Conservation (phyloP, 345 rosid genomes). For the Corymbia maculata region DNA sequence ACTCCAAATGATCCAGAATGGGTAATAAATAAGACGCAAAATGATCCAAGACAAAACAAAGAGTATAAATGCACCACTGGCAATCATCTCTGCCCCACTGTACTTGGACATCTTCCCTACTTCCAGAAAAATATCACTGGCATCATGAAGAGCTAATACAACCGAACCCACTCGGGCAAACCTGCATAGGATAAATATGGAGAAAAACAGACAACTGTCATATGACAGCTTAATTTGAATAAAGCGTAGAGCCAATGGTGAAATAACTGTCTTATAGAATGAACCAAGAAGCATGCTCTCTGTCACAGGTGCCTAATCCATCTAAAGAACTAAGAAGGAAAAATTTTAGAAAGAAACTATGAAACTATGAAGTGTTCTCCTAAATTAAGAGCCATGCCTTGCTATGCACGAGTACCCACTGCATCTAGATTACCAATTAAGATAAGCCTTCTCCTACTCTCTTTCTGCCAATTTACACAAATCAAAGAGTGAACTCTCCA, state of each 20-base stretch:
- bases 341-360: not conserved
- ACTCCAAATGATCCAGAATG: constrained; percentile 99
- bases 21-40: constrained; percentile 86
- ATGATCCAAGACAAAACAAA: constrained; percentile 84
- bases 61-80: constrained; percentile 64
- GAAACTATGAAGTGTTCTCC: not conserved
- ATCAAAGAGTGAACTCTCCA: not conserved
- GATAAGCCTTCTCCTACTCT: not conserved
- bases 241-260: not conserved
- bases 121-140: constrained; percentile 89
- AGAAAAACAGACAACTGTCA: not conserved
- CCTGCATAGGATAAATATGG: constrained; percentile 26
- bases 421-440: not conserved
- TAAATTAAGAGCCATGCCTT: not conserved
- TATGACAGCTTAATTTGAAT: not conserved
- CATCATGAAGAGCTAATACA: constrained; percentile 94
- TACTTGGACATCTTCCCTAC: constrained; percentile 96
- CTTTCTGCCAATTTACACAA: not conserved
- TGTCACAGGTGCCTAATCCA: not conserved
- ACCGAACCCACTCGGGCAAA: constrained; percentile 89
- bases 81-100: constrained; percentile 69
- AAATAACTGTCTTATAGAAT: not conserved
- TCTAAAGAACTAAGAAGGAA: not conserved
- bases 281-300: not conserved
- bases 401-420: not conserved